Evolutionary conservation across 2,329 filamentous ascomycete species (phyloP), one percentile per base, ranked within the genome.

Genomic region (Colletotrichum ledebouriae): DNA sequence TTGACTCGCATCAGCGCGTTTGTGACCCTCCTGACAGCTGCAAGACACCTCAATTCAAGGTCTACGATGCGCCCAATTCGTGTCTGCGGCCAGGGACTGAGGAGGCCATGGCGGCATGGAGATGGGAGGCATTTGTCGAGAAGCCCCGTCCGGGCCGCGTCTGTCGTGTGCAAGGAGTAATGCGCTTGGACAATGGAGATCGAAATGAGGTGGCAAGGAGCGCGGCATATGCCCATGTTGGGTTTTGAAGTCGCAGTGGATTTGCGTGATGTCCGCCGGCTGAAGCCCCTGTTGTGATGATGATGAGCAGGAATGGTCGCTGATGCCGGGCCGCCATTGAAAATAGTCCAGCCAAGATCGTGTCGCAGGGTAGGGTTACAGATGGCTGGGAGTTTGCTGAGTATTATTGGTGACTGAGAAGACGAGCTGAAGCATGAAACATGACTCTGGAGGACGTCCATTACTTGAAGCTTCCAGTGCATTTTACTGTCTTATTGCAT

Each of bases 11-110:
- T 59, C 55, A 60, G 41, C n/a, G 37, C 25, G 10, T 55, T 65
- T 49, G 17, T 33, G 55, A 60, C 55, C 61, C 55, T 68, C 62
- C 66, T 68, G 61, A 56, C 49, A 60, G 66, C 49, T 65, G 66
- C 66, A 60, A 68, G 66, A 65, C 66, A 68, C 65, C 29, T 29
- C 49, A n/a, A 34, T 59, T 59, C 11, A 53, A 56, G 55, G 46
- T 34, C 42, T 42, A n/a, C 47, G 42, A 56, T 25, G 42, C 29
- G 37, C 47, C 44, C 13, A 34, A 47, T 22, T 33, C 44, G 42
- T 44, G 12, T 2, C 29, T 17, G 12, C 6, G n/a, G 59, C 20
- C 53, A 10, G 22, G 55, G 47, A 17, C 10, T 25, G 10, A 33
- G 42, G 42, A 56, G 66, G 66, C 37, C 66, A 60, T 65, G 49